Percentiles rank a stretch among this genome's conserved stretches.
Evolutionary conservation across 1,284 basidiomycete genomes (phyloP).

Genomic region (Boletus mariae): DNA sequence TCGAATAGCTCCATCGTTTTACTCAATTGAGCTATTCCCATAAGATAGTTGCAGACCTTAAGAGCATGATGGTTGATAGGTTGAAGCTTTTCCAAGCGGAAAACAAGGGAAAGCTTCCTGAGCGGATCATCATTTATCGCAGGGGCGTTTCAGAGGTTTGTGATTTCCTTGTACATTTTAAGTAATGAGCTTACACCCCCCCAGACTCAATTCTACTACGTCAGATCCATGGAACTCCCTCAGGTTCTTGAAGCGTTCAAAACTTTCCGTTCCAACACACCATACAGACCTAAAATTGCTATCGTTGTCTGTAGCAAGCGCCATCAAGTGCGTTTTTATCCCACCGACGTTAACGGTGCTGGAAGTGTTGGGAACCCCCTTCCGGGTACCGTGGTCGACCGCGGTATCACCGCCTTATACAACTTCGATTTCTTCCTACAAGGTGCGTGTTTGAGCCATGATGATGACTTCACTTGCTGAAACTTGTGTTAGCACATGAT

Average conservation of each 20-base stretch:
- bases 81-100: constrained; percentile 48
- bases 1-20: constrained; percentile 6
- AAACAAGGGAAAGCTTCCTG: constrained; percentile 45
- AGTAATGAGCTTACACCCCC: no score
- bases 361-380: constrained; percentile 55
- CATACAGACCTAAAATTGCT: constrained; percentile 65
- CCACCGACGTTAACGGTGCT: constrained; percentile 49
- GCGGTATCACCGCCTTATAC: constrained; percentile 68
- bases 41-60: constrained; percentile 64
- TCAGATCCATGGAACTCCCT: constrained; percentile 63
- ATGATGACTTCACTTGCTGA: not conserved
- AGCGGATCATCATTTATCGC: constrained; percentile 68
- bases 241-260: constrained; percentile 58
- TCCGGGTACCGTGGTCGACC: constrained; percentile 75
- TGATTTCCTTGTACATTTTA: not conserved
- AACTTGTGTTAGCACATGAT: constrained; percentile 48
- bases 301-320: constrained; percentile 80
- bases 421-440: constrained; percentile 78
- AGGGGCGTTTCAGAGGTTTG: constrained; percentile 73
- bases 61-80: constrained; percentile 66
- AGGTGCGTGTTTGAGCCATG: constrained; percentile 33
- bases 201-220: constrained; percentile 69
- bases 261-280: constrained; percentile 42
- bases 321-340: constrained; percentile 82
- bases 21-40: constrained; percentile 23